Conservation (phyloP, 495 filamentous ascomycete species). For the Staphylotrichum longicolle region DNA sequence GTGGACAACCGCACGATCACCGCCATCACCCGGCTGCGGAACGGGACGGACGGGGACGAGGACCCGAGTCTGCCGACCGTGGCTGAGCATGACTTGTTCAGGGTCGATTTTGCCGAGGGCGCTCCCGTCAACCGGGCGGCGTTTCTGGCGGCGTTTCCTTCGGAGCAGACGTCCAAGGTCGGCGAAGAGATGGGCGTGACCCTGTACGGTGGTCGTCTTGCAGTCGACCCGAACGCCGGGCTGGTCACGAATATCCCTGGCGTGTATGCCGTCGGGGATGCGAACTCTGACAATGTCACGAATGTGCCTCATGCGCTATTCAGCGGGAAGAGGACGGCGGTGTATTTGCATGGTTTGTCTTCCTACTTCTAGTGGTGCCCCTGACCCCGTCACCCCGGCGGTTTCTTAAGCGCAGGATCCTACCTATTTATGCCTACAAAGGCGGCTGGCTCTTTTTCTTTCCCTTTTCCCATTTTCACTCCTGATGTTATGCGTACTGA, state of each 20-base stretch:
- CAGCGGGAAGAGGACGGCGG: conserved; percentile 55
- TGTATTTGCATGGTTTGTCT: conserved; percentile 54
- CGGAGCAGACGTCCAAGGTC: conserved; percentile 42
- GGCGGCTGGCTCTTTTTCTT: no score
- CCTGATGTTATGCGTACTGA: not conserved
- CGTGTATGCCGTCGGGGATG: conserved; percentile 57
- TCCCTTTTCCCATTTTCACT: no score
- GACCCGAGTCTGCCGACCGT: conserved; percentile 40
- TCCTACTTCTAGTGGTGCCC: not conserved
- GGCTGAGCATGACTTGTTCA: conserved; percentile 51
- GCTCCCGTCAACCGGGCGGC: conserved; percentile 44
- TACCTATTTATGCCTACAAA: not conserved
- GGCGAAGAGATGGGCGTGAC: conserved; percentile 43
- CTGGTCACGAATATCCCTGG: conserved; percentile 49
- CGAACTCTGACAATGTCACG: conserved; percentile 55
- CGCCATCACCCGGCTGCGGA: conserved; percentile 46
- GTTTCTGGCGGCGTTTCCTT: conserved; percentile 51
- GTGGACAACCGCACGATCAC: conserved; percentile 56
- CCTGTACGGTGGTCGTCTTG: conserved; percentile 47
- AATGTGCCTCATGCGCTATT: conserved; percentile 62
- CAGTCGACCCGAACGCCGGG: conserved; percentile 36
- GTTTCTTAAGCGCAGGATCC: no score
- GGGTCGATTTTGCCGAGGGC: conserved; percentile 52
- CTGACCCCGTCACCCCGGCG: no score
- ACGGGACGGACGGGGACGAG: conserved; percentile 38